A percentile compares a stretch with the other conserved stretches of the same genome.
These are phyloP conservation scores for Wickerhamomyces sydowiorum DNA, from an alignment of 805 yeast species.

Conservation along the genomic window DNA sequence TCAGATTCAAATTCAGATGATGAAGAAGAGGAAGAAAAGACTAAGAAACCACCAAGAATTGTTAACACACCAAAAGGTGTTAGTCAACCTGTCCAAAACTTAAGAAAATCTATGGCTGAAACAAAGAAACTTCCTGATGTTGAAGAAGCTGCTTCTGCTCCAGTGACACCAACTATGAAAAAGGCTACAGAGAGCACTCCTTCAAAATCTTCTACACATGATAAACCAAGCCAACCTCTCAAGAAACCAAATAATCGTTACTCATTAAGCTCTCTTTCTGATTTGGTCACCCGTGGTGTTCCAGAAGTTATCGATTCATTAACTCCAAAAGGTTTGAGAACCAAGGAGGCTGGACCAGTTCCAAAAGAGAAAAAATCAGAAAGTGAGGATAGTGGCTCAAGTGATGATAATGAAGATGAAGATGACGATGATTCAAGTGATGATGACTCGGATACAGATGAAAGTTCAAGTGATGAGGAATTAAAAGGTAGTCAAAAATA, in stretches of 20 bases:
- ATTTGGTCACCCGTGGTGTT: conserved; percentile 56
- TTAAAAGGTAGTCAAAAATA: conserved; percentile 27
- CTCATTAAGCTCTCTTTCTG: conserved; percentile 49
- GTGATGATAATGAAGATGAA: background rate
- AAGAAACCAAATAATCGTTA: conserved; percentile 22
- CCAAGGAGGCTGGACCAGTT: background rate
- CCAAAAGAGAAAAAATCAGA: conserved; percentile 3
- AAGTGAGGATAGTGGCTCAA: conserved; percentile 4
- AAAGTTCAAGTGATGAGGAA: conserved; percentile 14
- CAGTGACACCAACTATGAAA: conserved; percentile 16
- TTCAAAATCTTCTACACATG: conserved; percentile 8
- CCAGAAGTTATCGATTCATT: conserved; percentile 57
- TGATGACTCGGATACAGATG: conserved; percentile 8
- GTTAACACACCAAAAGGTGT: conserved; percentile 42
- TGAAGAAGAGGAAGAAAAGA: conserved; percentile 23
- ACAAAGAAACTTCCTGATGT: conserved; percentile 1
- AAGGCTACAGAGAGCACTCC: conserved; percentile 13
- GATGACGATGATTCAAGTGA: conserved; percentile 9
- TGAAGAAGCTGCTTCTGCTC: conserved; percentile 2
- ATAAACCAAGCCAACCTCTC: conserved; percentile 3
- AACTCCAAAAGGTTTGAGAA: conserved; percentile 18
- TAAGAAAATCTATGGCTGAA: conserved; percentile 13
- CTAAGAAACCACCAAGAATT: conserved; percentile 32
- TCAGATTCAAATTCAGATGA: conserved; percentile 17
- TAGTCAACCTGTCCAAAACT: conserved; percentile 11